phyloP scores from a whole-genome alignment of 1,284 basidiomycete species.

The Sanghuangporus sanghuang region DNA sequence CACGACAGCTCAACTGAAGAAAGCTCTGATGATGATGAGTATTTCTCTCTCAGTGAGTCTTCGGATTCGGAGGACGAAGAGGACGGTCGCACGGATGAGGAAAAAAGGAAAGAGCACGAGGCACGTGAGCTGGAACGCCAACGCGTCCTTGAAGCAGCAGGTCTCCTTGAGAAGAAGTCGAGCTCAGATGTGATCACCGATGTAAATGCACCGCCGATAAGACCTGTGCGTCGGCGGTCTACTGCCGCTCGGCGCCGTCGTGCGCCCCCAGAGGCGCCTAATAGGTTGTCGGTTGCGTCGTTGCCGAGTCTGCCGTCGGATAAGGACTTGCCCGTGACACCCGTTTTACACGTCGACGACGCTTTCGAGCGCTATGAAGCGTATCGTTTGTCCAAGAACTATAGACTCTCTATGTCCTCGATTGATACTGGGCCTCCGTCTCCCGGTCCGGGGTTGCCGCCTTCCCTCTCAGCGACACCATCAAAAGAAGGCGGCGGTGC shows the following conservation, averaged over 20 bases:
- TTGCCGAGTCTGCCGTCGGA: conserved; percentile 21
- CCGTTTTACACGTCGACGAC: conserved; percentile 44
- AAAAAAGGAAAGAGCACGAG: conserved; percentile 48
- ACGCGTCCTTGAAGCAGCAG: conserved; percentile 82
- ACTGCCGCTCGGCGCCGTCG: conserved; percentile 33
- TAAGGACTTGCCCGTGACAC: conserved; percentile 57
- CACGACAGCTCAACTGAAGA: conserved; percentile 2
- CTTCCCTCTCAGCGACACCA: conserved; percentile 24
- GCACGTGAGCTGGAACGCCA: conserved; percentile 74
- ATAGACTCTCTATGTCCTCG: conserved; percentile 57
- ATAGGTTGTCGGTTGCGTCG: conserved; percentile 27
- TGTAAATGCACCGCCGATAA: conserved; percentile 34
- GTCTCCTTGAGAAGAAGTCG: conserved; percentile 64
- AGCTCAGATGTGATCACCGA: conserved; percentile 25
- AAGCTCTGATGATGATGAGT: conserved; percentile 28
- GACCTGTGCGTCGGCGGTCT: conserved; percentile 25
- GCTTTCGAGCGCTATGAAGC: conserved; percentile 52
- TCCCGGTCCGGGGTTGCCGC: conserved; percentile 21
- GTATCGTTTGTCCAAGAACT: conserved; percentile 34
- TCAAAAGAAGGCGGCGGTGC: conserved; percentile 12
- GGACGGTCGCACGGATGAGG: conserved; percentile 38
- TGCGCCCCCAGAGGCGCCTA: conserved; percentile 47
- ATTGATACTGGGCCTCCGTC: conserved; percentile 37
- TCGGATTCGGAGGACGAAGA: conserved; percentile 43
- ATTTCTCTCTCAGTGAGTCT: conserved; percentile 31